Evolutionary conservation across 1,139 yeast genomes (phyloP), one percentile per base, ranked within the genome.

Genomic region (Geotrichum macrosporum): DNA sequence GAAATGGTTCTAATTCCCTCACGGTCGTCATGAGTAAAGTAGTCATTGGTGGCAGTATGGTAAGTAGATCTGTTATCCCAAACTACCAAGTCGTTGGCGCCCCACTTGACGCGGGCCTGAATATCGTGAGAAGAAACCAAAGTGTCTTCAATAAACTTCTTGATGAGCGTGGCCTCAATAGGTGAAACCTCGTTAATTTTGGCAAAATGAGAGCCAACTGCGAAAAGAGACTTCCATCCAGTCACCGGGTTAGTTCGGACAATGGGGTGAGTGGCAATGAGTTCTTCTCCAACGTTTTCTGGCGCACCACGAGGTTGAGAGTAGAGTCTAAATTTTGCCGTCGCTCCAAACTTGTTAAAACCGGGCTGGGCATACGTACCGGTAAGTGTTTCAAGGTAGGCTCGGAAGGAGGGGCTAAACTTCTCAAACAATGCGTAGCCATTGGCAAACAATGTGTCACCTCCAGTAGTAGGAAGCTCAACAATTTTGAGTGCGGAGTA

Each of bases 1-100:
- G 80, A 68, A 5, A 80, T 76, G 16, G 77, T 81, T 60, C 84
- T 69, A 27, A 78, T 75, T 24, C 81, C 82, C 53, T 76, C 81
- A 61, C 82, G 70, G 24, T 75, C 68, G 44, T 30, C 38, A 35
- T 15, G 13, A 13, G 35, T 40, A 13, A 37, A 16, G 44, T 55
- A 39, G 16, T 41, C 49, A 18, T 5, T 9, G 4, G 49, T 53
- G 10, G 61, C 59, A 22, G 53, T 46, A 51, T 58, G 62, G 47
- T 44, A 52, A 2, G 60, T 54, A 41, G 51, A 46, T 27, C 62
- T 52, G 56, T 58, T 58, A 45, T 58, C 62, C 61, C 61, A 58
- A 24, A 58, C 46, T 8, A 53, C 83, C 36, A 80, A 78, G 2
- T 84, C 74, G 38, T 72, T 69, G 13, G 73, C 74, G 51, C 73